Conservation (phyloP, 306 rosid genomes). For the Glycine tomentella region DNA sequence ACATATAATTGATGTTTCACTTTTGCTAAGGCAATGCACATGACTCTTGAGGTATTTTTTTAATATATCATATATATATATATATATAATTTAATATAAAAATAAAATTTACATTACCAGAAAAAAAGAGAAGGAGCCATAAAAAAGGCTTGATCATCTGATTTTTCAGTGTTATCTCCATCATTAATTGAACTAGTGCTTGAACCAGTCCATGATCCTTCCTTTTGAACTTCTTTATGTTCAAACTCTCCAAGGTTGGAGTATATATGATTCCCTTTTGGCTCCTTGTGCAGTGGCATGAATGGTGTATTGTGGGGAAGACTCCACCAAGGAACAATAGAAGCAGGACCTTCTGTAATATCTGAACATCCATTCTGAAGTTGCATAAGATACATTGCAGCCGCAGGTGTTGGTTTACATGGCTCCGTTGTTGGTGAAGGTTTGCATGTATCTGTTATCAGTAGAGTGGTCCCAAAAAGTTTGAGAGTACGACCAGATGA, state of each 20-base stretch:
- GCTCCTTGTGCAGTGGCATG: conserved; percentile 35
- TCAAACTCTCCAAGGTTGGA: conserved; percentile 47
- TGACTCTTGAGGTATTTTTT: background rate
- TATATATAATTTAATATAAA: no score
- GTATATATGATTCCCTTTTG: conserved; percentile 35
- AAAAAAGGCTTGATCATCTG: conserved; percentile 37
- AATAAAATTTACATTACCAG: no score
- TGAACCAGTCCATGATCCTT: conserved; percentile 60
- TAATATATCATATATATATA: no score
- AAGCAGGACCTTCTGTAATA: conserved; percentile 38
- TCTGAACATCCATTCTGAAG: conserved; percentile 49
- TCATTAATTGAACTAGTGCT: conserved; percentile 45
- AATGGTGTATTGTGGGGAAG: conserved; percentile 43
- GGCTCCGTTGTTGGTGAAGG: conserved; percentile 37
- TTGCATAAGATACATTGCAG: conserved; percentile 39
- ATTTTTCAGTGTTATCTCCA: background rate
- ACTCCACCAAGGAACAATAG: conserved; percentile 55
- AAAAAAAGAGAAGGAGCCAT: no score
- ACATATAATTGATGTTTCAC: conserved; percentile 22
- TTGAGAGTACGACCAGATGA: conserved; percentile 59
- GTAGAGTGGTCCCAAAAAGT: conserved; percentile 78
- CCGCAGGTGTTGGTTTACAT: conserved; percentile 41
- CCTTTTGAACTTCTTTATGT: conserved; percentile 52
- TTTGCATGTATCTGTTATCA: conserved; percentile 54
- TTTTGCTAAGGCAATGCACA: conserved; percentile 4